Evolutionary conservation across 495 filamentous ascomycete genomes (phyloP), one percentile per base, ranked within the genome.

Genomic region (Penicillium ochrochloron): DNA sequence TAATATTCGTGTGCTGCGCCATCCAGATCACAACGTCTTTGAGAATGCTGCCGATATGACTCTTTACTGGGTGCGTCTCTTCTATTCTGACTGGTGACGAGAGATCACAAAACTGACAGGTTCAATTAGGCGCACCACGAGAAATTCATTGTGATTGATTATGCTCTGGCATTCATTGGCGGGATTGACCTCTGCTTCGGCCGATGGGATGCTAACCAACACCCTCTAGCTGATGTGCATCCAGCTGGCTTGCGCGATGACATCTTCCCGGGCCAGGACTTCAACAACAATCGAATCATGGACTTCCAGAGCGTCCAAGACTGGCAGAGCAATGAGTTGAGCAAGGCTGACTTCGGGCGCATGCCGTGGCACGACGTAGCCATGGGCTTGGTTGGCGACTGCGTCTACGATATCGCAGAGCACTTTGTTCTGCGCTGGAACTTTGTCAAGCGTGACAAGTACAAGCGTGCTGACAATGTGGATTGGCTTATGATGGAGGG

Each of bases 301-400:
- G 94, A 99, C 70, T 97, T 97, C 76, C 83, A 97, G 67, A 90
- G 86, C 25, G 95, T 99, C 23, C 71, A 90, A 10, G 90, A 97
- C 70, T 98, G 94, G 94, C 92, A 93, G 74, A 85, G 87, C 52
- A 98, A 98, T 69, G 91, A 96, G 71, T 78, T 98, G n/a, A 91
- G 85, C 75, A 97, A 97, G 79, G 87, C 89, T 0, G 92, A 97
- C 37, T 96, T 90, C 65, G 94, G 93, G 27, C 88, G 94, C 33
- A 97, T 98, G 94, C 94, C 94, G 1, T 98, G 94, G 94, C 94
- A 98, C 70, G 94, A 98, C 73, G 93, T 98, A 3, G 84, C 90
- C 5, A 93, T 97, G 91, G 93, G 91, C 3, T 60, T 97, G 25
- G 85, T 96, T 52, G 94, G 94, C 7, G 92, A 93, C 44, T 92